Evolutionary conservation across 1,139 yeast genomes (phyloP).

Genomic region (Suhomyces atakaporum): DNA sequence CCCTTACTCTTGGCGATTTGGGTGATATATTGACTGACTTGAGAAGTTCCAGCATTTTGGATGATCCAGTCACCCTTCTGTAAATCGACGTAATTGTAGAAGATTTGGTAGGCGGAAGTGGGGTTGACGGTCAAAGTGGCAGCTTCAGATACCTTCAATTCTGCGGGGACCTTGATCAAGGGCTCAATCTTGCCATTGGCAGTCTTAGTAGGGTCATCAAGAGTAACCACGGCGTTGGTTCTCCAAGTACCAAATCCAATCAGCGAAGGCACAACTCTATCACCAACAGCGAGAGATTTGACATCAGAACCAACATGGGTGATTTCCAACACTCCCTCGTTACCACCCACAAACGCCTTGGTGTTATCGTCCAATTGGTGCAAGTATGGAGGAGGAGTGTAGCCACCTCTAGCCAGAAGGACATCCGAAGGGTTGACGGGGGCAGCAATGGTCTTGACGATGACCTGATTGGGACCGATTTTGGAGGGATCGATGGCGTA

Average conservation of each 20-base stretch:
- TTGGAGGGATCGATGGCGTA: slow-evolving; percentile 15
- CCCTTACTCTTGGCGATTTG: slow-evolving; percentile 29
- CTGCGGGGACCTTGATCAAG: slow-evolving; percentile 23
- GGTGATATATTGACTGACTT: slow-evolving; percentile 32
- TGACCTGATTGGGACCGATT: slow-evolving; percentile 17
- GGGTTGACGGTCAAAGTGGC: slow-evolving; percentile 40
- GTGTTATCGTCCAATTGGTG: slow-evolving; percentile 32
- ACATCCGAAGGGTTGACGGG: slow-evolving; percentile 45
- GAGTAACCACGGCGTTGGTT: slow-evolving; percentile 25
- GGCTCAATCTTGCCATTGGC: slow-evolving; percentile 15
- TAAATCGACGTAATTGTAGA: slow-evolving; percentile 35
- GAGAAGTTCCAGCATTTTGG: slow-evolving; percentile 40
- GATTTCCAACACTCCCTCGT: slow-evolving; percentile 37
- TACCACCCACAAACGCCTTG: slow-evolving; percentile 40
- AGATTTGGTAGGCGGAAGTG: slow-evolving; percentile 35
- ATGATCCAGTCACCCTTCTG: slow-evolving; percentile 35
- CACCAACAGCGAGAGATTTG: slow-evolving; percentile 25
- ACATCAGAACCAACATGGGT: slow-evolving; percentile 26
- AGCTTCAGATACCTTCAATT: slow-evolving; percentile 30
- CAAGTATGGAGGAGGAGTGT: slow-evolving; percentile 41
- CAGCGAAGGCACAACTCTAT: slow-evolving; percentile 33
- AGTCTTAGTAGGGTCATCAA: slow-evolving; percentile 17
- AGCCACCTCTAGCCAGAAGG: slow-evolving; percentile 43
- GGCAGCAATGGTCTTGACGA: slow-evolving; percentile 21
- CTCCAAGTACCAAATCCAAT: slow-evolving; percentile 43